These are phyloP conservation scores for Fonsecaea monophora DNA, from an alignment of 2,329 filamentous ascomycete genomes.

Conservation along the genomic window DNA sequence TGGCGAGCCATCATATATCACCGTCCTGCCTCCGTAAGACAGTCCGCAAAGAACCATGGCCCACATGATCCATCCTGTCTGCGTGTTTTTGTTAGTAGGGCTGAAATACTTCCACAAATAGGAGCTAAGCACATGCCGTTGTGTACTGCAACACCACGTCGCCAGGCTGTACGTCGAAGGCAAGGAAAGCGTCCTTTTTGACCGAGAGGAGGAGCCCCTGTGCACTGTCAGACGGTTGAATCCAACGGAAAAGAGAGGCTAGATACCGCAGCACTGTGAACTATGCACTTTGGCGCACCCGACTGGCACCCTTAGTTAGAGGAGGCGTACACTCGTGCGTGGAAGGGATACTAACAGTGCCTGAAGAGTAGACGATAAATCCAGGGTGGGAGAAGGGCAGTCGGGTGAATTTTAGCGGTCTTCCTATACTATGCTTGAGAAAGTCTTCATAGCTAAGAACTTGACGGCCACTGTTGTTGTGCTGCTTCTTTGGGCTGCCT, in stretches of 20 bases:
- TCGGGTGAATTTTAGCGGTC: slow-evolving; percentile 53
- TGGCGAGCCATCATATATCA: slow-evolving; percentile 82
- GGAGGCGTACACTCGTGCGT: no score
- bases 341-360: slow-evolving; percentile 57
- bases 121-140: slow-evolving; percentile 45
- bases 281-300: slow-evolving; percentile 83
- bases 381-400: slow-evolving; percentile 75
- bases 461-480: no score
- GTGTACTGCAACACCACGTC: slow-evolving; percentile 64
- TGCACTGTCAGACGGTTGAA: background rate
- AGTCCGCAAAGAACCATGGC: slow-evolving; percentile 61
- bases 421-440: slow-evolving; percentile 43
- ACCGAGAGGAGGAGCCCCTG: slow-evolving; percentile 19
- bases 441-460: slow-evolving; percentile 34
- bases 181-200: slow-evolving; percentile 65
- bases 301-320: background rate
- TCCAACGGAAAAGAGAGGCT: background rate
- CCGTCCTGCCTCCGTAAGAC: slow-evolving; percentile 63
- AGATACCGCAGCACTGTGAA: slow-evolving; percentile 63
- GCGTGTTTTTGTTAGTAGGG: no score
- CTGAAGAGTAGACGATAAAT: slow-evolving; percentile 76
- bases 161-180: slow-evolving; percentile 53
- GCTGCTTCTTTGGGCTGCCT: no score
- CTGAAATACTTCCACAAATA: background rate
- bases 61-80: slow-evolving; percentile 81